These are phyloP conservation scores for Fraxinus greggii DNA, from an alignment of 305 asterid genomes.

Conservation along the genomic window DNA sequence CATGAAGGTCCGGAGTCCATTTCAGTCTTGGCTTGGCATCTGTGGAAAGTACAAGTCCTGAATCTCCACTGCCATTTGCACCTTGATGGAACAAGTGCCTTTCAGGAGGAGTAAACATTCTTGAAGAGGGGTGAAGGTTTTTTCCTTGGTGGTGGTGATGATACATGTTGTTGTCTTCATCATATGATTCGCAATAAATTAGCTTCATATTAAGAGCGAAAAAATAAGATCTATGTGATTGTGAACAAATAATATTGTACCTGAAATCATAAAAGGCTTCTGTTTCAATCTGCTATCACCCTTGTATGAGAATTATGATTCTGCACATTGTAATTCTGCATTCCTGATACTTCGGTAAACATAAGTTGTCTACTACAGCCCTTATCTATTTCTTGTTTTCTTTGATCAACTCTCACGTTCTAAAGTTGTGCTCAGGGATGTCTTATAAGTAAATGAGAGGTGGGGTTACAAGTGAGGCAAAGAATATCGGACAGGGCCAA, in stretches of 20 bases:
- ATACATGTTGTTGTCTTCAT: constrained; percentile 56
- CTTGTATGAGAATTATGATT: constrained; percentile 35
- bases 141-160: constrained; percentile 73
- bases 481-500: constrained; percentile 66
- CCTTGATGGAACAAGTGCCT: constrained; percentile 74
- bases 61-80: constrained; percentile 58
- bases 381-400: constrained; percentile 35
- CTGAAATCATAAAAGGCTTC: constrained; percentile 35
- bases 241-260: constrained; percentile 29
- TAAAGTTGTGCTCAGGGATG: constrained; percentile 40
- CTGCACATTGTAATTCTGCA: constrained; percentile 24
- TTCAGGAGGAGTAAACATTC: constrained; percentile 60
- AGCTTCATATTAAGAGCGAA: constrained; percentile 30
- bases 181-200: constrained; percentile 26
- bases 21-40: constrained; percentile 98
- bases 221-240: constrained; percentile 14
- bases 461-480: constrained; percentile 58
- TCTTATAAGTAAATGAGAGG: constrained; percentile 53
- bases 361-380: constrained; percentile 32
- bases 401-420: constrained; percentile 34
- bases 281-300: constrained; percentile 37
- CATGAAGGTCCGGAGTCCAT: constrained; percentile 98
- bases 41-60: constrained; percentile 89
- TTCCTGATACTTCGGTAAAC: constrained; percentile 27
- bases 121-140: constrained; percentile 54